These are phyloP conservation scores for slime mould (Dictyostelium discoideum) DNA, from an alignment of 78 protist genomes.

Conservation along the genomic window DNA sequence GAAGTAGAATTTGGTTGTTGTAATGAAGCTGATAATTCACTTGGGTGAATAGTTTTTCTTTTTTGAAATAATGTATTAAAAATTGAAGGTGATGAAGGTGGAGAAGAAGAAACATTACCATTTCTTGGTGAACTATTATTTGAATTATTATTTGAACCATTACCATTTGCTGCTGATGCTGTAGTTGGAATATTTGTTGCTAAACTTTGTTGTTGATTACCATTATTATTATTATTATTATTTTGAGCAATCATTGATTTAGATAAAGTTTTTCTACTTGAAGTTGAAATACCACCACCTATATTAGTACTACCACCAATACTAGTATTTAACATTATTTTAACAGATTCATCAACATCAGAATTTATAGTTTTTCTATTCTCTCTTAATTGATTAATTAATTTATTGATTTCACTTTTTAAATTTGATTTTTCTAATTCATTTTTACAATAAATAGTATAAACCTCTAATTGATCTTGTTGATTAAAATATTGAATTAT, in stretches of 20 bases:
- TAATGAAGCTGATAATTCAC: not conserved
- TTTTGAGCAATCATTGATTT: not conserved
- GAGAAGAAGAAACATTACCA: not conserved
- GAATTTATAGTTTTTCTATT: not conserved
- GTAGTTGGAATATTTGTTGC: not conserved
- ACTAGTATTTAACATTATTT: not conserved
- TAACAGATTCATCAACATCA: not conserved
- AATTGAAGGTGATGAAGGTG: not conserved
- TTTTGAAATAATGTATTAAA: not conserved
- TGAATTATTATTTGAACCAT: not conserved
- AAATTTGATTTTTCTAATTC: not conserved
- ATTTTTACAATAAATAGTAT: not conserved
- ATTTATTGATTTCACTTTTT: not conserved
- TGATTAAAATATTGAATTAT: not conserved
- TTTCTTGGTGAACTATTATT: not conserved
- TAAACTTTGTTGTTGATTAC: no score
- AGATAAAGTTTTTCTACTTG: not conserved
- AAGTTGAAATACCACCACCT: not conserved
- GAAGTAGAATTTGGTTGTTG: not conserved
- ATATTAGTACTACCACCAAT: not conserved
- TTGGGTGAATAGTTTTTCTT: not conserved
- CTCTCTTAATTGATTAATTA: not conserved
- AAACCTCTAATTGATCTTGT: not conserved
- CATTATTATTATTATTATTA: not conserved
- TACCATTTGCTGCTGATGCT: not conserved